phyloP scores from a whole-genome alignment of 352 stramenopile species.

The Globisporangium polare region DNA sequence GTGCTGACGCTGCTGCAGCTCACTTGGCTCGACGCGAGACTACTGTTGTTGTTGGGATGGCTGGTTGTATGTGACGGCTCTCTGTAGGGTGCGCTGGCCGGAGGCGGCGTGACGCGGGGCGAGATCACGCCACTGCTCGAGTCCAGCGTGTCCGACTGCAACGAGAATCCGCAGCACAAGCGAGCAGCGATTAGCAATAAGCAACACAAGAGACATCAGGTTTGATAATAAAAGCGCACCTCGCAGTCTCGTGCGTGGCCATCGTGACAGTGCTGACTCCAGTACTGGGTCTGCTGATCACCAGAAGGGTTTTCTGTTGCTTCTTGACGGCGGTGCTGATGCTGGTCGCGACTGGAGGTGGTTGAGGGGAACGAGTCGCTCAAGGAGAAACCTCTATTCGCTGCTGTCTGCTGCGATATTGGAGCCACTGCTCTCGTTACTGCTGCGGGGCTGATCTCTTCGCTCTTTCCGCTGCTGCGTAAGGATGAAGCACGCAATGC shows the following conservation, averaged over 20 bases:
- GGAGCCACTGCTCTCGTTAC: background rate
- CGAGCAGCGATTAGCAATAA: background rate
- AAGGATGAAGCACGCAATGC: background rate
- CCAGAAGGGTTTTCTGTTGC: background rate
- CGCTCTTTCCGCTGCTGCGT: conserved; percentile 10
- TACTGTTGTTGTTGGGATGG: background rate
- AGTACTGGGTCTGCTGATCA: background rate
- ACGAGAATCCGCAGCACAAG: background rate
- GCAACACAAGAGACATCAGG: too few relatives aligned
- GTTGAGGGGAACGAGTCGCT: background rate
- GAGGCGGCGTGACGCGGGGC: background rate
- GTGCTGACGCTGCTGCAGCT: conserved; percentile 12
- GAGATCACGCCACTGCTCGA: conserved; percentile 13
- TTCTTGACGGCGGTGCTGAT: background rate
- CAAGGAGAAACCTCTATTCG: background rate
- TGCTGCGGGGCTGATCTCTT: conserved; percentile 5
- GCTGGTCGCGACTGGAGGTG: background rate
- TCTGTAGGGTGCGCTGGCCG: background rate
- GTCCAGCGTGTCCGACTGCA: conserved; percentile 17
- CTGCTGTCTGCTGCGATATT: background rate
- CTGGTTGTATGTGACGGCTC: background rate
- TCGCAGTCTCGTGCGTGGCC: background rate
- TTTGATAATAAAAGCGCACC: background rate
- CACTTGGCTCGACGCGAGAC: background rate
- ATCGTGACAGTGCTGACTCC: background rate